Conservation (phyloP, 305 asterid species). For the Fraxinus paxiana region DNA sequence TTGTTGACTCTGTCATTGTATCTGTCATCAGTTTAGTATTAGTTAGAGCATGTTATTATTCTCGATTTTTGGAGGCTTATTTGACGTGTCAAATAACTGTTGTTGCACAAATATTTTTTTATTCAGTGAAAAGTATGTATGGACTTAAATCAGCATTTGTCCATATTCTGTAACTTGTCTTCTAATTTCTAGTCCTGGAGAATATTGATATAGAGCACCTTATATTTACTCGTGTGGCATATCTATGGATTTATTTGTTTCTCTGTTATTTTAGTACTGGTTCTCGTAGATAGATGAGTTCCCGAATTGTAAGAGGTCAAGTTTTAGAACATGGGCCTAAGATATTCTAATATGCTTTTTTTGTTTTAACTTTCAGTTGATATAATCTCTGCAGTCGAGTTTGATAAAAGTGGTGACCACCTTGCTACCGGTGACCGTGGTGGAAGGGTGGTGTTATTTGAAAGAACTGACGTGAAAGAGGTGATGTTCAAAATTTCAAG, state of each 20-base stretch:
- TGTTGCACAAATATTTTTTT: neutral
- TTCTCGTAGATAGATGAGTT: neutral
- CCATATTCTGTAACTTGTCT: neutral
- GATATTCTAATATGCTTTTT: conserved; percentile 15
- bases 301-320: neutral
- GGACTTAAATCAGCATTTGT: neutral
- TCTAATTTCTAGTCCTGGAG: neutral
- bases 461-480: conserved; percentile 85
- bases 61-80: neutral
- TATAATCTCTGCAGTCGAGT: conserved; percentile 92
- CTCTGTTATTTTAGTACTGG: neutral
- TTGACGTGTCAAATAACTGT: neutral
- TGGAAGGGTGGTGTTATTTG: conserved; percentile 95
- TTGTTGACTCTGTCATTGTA: neutral
- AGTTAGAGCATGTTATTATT: neutral
- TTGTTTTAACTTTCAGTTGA: conserved; percentile 61
- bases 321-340: neutral
- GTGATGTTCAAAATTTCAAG: conserved; percentile 33
- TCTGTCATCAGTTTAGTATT: neutral
- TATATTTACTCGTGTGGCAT: neutral
- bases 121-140: neutral
- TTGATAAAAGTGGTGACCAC: conserved; percentile 91
- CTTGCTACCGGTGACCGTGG: conserved; percentile 99
- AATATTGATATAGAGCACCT: neutral
- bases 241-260: neutral